Base-by-base conservation (phyloP, 371 early-diverging fungal species). In the Mucor indicus region DNA sequence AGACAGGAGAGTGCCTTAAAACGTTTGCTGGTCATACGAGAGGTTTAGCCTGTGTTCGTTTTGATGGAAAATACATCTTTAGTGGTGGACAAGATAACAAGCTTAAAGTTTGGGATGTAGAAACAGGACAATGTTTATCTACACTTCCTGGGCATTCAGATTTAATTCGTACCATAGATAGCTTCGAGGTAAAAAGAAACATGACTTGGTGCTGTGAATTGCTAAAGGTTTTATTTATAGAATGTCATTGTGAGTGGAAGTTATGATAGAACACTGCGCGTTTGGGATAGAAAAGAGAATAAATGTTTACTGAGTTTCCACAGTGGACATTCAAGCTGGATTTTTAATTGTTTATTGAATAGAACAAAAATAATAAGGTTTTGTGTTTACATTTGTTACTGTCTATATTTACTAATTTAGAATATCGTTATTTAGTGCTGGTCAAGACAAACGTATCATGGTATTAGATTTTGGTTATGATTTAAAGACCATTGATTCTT, bases 61-160 rank as follows among this genome's bases (percentile, higher is more conserved):
- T 84, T 60, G 90, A 91, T 48, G 92, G 92, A 22, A 73, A 81
- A 43, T 69, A 77, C 7, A 86, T 95, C 15, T 90, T 92, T 0
- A 90, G 92, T 4, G 97, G 96, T 3, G 91, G 92, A 15, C 86
- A 94, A 63, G 99, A 98, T 64, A 82, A 84, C 55, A 85, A 92
- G 21, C 88, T 98, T 48, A 85, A 87, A 56, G 64, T 97, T 6
- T 98, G 99, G 99, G 85, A 93, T 53, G 84, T 85, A 0, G 64
- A 84, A 7, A 86, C 92, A n/a, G 96, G 94, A 11, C 64, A 72
- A 23, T 84, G 85, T 59, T 47, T 85, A 1, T 63, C 71, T 36
- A 89, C 88, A 6, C 71, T 95, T 41, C 17, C 67, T 22, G 93
- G 90, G 4, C 98, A 98, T 69, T 81, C 80, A 15, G 89, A 90